Evolutionary conservation across 2,329 filamentous ascomycete species (phyloP), one percentile per base, ranked within the genome.

Genomic region (Teratosphaeria gauchensis): DNA sequence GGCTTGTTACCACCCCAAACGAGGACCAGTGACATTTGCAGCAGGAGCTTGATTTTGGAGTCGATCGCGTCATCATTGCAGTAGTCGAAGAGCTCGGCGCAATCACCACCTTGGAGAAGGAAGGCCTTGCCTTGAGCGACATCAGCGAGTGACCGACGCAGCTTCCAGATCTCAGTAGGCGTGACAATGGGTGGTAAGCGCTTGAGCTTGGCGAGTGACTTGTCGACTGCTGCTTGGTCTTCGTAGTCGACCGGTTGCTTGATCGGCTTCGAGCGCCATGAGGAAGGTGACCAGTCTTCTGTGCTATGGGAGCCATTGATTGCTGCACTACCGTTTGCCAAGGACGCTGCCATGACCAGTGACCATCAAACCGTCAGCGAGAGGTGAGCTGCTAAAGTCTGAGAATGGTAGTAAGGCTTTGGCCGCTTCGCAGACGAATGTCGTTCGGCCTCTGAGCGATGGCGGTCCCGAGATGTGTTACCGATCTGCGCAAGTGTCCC

Each of bases 71-170:
- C 82, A 72, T 91, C 87, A 67, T 89, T 86, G 75, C 94, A 99
- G 79, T 99, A 99, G 74, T 94, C 90, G 70, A 99, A 99, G 9
- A 97, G 82, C 77, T 99, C 94, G 16, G 94, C 94, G 71, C 94
- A 99, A 76, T 99, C 94, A 53, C 92, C 94, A 61, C 94, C 94
- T 77, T 99, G 94, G 3, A 99, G 84, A 9, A 99, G 80, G 73
- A 99, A 97, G 12, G 92, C 90, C 64, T 92, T 91, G 35, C 94
- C 94, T 38, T 88, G 78, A 4, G 94, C 94, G 5, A 95, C 94
- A 76, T 96, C 90, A 60, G 84, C 84, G 24, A 99, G 81, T 67
- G 84, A 87, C 56, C 84, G 80, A 71, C 91, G 91, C 56, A 99
- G 82, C 63, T 84, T 87, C 66, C 84, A 80, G 69, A 99, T 95